Conservation (phyloP, 352 stramenopile genomes). For the Pythium brassicae region DNA sequence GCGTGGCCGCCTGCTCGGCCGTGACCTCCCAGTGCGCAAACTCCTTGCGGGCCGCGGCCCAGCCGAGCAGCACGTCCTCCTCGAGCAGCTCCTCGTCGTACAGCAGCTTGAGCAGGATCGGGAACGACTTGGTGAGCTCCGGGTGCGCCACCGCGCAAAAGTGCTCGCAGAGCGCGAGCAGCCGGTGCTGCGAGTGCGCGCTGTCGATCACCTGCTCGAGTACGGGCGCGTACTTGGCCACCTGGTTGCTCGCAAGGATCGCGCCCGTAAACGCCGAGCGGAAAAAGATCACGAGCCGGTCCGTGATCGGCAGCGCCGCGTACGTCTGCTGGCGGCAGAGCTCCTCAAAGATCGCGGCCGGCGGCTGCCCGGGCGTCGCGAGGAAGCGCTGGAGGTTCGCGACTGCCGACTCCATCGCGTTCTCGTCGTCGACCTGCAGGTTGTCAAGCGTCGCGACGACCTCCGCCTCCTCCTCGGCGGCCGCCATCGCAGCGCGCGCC, state of each 20-base stretch:
- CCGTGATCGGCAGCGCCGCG: slow-evolving; percentile 85
- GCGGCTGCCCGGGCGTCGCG: slow-evolving; percentile 33
- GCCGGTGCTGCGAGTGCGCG: slow-evolving; percentile 89
- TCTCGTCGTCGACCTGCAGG: slow-evolving; percentile 78
- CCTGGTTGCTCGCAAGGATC: slow-evolving; percentile 91
- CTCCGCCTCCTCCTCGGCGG: slow-evolving; percentile 44
- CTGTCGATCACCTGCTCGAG: slow-evolving; percentile 85
- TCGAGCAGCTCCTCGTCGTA: slow-evolving; percentile 97
- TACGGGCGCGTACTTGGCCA: slow-evolving; percentile 80
- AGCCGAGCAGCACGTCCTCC: slow-evolving; percentile 94
- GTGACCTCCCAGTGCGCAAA: slow-evolving; percentile 86
- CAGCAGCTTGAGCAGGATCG: slow-evolving; percentile 94
- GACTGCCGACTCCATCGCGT: slow-evolving; percentile 72
- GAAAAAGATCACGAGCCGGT: slow-evolving; percentile 94
- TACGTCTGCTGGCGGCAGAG: slow-evolving; percentile 93
- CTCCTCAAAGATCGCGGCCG: slow-evolving; percentile 77
- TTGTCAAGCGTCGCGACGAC: slow-evolving; percentile 76
- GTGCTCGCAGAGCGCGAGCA: slow-evolving; percentile 89
- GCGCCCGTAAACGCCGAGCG: slow-evolving; percentile 83
- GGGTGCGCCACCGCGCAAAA: slow-evolving; percentile 90
- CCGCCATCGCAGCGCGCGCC: slow-evolving; percentile 63
- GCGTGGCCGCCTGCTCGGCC: slow-evolving; percentile 80
- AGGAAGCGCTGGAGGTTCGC: slow-evolving; percentile 67
- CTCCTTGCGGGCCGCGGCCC: slow-evolving; percentile 80
- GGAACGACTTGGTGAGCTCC: slow-evolving; percentile 76